Evolutionary conservation across 2,329 filamentous ascomycete species (phyloP).

Genomic region (Fusarium mangiferae): DNA sequence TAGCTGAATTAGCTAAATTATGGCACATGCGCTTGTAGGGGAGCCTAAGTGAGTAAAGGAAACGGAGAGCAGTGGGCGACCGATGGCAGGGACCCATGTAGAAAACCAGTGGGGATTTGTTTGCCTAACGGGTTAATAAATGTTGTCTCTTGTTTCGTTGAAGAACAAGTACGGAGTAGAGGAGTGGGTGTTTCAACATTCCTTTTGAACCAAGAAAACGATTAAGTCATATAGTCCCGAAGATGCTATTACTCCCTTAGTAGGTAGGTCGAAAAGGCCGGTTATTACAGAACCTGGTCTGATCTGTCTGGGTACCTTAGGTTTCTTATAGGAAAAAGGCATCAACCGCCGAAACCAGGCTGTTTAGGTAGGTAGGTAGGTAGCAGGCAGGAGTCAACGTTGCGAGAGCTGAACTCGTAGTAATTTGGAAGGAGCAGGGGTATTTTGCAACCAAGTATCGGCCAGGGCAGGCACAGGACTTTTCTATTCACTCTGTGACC

Average conservation of each 20-base stretch:
- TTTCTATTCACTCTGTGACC: background rate
- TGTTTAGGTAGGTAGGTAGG: background rate
- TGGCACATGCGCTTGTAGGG: constrained; percentile 8
- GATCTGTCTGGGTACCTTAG: background rate
- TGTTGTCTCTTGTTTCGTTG: background rate
- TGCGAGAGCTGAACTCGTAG: constrained; percentile 10
- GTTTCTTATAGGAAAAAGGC: background rate
- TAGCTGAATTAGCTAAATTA: constrained; percentile 18
- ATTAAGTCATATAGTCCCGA: background rate
- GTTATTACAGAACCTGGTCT: background rate
- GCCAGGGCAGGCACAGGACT: background rate
- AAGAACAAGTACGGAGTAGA: background rate
- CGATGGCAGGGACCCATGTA: constrained; percentile 3
- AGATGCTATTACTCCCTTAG: no score
- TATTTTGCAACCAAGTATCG: background rate
- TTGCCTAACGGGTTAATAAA: background rate
- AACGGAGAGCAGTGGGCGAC: background rate
- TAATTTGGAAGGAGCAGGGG: constrained; percentile 9
- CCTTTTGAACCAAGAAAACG: background rate
- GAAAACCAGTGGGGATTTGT: constrained; percentile 10
- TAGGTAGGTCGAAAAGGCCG: background rate
- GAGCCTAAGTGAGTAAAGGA: background rate
- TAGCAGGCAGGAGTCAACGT: background rate
- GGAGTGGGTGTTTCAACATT: background rate
- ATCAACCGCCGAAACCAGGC: background rate